Conservation (phyloP, 2,329 filamentous ascomycete genomes). For the Venturia carpophila region DNA sequence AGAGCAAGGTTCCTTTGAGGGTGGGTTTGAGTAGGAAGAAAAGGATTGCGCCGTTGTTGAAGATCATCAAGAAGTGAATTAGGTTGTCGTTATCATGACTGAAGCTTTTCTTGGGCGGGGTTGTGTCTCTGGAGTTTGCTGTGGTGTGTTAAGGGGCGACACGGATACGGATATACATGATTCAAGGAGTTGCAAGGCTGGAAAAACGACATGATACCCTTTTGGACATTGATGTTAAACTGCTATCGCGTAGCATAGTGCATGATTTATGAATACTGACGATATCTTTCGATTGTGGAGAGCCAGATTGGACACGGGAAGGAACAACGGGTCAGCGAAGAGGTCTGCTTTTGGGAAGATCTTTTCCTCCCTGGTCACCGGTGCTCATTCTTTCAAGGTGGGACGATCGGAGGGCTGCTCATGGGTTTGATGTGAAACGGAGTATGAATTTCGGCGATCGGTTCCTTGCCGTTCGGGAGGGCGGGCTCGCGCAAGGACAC, state of each 20-base stretch:
- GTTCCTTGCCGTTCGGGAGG: background rate
- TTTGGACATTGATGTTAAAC: background rate
- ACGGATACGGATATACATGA: background rate
- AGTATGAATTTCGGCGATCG: too few relatives aligned
- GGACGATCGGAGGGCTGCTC: too few relatives aligned
- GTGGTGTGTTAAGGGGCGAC: background rate
- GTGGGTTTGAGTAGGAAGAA: constrained; percentile 44
- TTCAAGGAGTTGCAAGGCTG: background rate
- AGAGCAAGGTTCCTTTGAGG: constrained; percentile 37
- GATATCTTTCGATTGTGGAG: background rate
- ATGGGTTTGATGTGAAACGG: too few relatives aligned
- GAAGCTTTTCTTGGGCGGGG: background rate
- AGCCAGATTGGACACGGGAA: too few relatives aligned
- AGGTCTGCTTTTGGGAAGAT: too few relatives aligned
- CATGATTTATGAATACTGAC: background rate
- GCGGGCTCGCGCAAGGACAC: background rate
- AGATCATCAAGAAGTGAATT: constrained; percentile 38
- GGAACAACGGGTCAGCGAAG: too few relatives aligned
- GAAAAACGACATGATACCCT: constrained; percentile 2
- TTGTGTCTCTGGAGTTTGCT: too few relatives aligned
- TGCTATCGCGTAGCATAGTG: background rate
- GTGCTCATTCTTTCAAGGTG: too few relatives aligned
- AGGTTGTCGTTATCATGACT: background rate
- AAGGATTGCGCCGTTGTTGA: constrained; percentile 42
- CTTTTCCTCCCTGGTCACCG: too few relatives aligned